A percentile compares a stretch with the other conserved stretches of the same genome.
Conservation (phyloP, 306 rosid species). For the Inga laurina region DNA sequence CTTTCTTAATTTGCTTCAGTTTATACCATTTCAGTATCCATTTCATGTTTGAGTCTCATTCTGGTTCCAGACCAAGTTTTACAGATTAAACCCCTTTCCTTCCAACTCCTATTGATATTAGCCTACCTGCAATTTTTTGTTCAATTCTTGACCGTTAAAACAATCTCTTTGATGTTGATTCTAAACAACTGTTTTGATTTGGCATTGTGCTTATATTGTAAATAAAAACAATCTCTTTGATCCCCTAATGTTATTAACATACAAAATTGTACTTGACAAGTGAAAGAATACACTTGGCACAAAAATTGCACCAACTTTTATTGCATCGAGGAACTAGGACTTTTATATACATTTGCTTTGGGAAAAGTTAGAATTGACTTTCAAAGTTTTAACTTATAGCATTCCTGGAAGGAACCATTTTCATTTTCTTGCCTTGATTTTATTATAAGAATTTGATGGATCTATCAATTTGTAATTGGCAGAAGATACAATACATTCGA, state of each 20-base stretch:
- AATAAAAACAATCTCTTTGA: too few relatives aligned
- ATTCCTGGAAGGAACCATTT: neutral
- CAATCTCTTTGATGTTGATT: neutral
- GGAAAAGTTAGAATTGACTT: too few relatives aligned
- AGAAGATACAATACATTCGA: too few relatives aligned
- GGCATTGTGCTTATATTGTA: too few relatives aligned
- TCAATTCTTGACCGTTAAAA: neutral
- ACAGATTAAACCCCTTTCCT: neutral
- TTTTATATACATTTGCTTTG: too few relatives aligned
- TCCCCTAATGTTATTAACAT: too few relatives aligned
- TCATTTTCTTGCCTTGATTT: too few relatives aligned
- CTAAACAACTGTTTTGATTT: neutral
- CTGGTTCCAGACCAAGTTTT: neutral
- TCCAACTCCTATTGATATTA: neutral
- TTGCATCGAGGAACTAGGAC: too few relatives aligned
- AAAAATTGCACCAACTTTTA: too few relatives aligned
- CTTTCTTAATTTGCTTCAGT: neutral
- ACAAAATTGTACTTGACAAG: too few relatives aligned
- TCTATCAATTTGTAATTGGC: neutral
- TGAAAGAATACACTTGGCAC: too few relatives aligned
- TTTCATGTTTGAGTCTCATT: neutral
- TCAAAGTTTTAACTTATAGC: neutral
- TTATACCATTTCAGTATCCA: neutral
- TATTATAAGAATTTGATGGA: too few relatives aligned
- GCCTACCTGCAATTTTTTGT: neutral